Percentiles rank a stretch among this genome's conserved stretches.
Evolutionary conservation across 495 filamentous ascomycete species (phyloP).

Genomic region (Trichoderma erinaceum): DNA sequence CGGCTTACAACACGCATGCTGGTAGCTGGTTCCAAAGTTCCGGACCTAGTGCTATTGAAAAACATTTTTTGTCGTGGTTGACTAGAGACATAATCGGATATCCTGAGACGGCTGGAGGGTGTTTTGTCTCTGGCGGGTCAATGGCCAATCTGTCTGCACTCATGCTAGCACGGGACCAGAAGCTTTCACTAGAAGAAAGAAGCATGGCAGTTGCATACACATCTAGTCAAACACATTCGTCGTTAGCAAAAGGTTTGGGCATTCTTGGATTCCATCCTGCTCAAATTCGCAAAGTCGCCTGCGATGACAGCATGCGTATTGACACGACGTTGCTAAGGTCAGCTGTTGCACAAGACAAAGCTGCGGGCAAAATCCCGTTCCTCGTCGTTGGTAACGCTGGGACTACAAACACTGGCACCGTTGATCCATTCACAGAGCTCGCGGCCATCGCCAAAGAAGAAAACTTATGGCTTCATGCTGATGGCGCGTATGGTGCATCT

Average conservation of each 20-base stretch:
- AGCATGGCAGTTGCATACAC: conserved; percentile 23
- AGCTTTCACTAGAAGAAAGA: conserved; percentile 10
- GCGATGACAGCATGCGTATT: conserved; percentile 18
- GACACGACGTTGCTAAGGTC: background rate
- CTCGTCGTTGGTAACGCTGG: conserved; percentile 25
- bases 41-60: conserved; percentile 21
- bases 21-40: conserved; percentile 18
- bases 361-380: conserved; percentile 20
- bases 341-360: conserved; percentile 20
- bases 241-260: conserved; percentile 23
- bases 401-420: conserved; percentile 27
- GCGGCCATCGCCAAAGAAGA: background rate
- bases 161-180: conserved; percentile 23
- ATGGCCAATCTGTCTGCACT: conserved; percentile 27
- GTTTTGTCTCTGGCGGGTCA: conserved; percentile 26
- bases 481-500: conserved; percentile 27
- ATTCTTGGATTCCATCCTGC: conserved; percentile 22
- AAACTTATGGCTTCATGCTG: conserved; percentile 14
- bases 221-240: conserved; percentile 26
- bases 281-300: conserved; percentile 22
- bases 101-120: conserved; percentile 22
- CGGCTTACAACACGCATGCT: conserved; percentile 19
- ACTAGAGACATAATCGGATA: conserved; percentile 15
- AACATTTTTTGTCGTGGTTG: conserved; percentile 22
- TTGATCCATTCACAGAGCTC: conserved; percentile 23